Base-by-base conservation (phyloP, 805 yeast species). In the Candida awuae region DNA sequence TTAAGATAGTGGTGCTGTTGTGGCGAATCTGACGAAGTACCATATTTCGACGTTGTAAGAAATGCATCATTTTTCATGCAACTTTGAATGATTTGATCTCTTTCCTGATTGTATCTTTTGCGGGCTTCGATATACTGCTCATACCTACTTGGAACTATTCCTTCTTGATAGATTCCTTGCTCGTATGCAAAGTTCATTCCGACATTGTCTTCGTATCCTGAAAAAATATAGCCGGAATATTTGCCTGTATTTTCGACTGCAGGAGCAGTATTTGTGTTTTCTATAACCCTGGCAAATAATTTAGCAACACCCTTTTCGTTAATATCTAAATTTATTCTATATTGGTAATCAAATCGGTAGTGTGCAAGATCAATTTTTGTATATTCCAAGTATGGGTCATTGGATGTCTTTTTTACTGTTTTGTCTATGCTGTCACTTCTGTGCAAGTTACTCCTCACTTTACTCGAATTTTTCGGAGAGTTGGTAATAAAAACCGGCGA, bases 61-160 rank as follows among this genome's bases (percentile, higher is more conserved):
- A 26, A 40, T 6, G 32, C 36, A 32, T 40, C 43, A 16, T 23
- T 40, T 28, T 40, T 40, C 43, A 40, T 40, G 19, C 39, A 31
- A 14, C 27, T 40, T 28, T 20, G 18, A 8, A 40, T 27, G 6
- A 40, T n/a, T 8, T 20, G 17, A 15, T 35, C 27, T 18, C 39
- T 27, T 12, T 21, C 13, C 14, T 34, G 33, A 16, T 38, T 22
- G 19, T 15, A 27, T 8, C 17, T 9, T 10, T 18, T 16, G 14
- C 23, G 22, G 15, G 35, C 29, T 16, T 26, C 20, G 3, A 39
- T 17, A n/a, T 34, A 34, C 14, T 34, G 29, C 10, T 39, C 42
- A 15, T 34, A 39, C 6, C 35, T 23, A 10, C 20, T 32, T 14
- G 39, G 39, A 20, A 25, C 22, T 16, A 16, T 23, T 4, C 10